A percentile compares a stretch with the other conserved stretches of the same genome.
phyloP scores from a whole-genome alignment of 352 stramenopile species.

The Pythium aristosporum region DNA sequence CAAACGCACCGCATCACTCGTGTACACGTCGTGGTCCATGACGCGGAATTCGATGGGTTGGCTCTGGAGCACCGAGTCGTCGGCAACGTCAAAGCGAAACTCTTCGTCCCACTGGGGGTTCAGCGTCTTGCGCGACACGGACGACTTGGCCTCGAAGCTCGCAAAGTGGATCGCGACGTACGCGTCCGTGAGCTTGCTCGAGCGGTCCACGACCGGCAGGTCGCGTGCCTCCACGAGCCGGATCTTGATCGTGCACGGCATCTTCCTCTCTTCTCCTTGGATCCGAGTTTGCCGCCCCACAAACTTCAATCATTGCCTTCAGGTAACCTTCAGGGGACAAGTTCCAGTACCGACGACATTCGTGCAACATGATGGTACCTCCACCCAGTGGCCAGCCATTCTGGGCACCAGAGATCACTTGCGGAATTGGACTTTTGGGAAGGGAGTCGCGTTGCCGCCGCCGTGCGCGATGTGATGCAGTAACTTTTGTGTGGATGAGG shows the following conservation, averaged over 20 bases:
- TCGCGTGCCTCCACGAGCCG: constrained; percentile 86
- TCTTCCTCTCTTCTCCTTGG: constrained; percentile 22
- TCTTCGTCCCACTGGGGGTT: constrained; percentile 98
- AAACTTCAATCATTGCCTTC: constrained; percentile 19
- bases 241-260: constrained; percentile 92
- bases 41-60: constrained; percentile 98
- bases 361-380: constrained; percentile 5
- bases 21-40: constrained; percentile 95
- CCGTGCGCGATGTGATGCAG: not conserved
- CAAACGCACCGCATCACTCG: constrained; percentile 70
- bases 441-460: not conserved
- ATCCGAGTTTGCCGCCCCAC: not conserved
- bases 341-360: constrained; percentile 1
- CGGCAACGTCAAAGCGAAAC: constrained; percentile 97
- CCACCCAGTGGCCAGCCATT: not conserved
- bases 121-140: constrained; percentile 90
- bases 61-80: constrained; percentile 97
- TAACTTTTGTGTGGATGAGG: no score
- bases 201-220: constrained; percentile 84
- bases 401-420: not conserved
- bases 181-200: constrained; percentile 78
- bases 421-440: not conserved
- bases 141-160: constrained; percentile 87
- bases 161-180: constrained; percentile 89
- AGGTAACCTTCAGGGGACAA: constrained; percentile 15